Conservation (phyloP, 225 moss, liverwort and hornwort species). For the Neckera pumila region DNA sequence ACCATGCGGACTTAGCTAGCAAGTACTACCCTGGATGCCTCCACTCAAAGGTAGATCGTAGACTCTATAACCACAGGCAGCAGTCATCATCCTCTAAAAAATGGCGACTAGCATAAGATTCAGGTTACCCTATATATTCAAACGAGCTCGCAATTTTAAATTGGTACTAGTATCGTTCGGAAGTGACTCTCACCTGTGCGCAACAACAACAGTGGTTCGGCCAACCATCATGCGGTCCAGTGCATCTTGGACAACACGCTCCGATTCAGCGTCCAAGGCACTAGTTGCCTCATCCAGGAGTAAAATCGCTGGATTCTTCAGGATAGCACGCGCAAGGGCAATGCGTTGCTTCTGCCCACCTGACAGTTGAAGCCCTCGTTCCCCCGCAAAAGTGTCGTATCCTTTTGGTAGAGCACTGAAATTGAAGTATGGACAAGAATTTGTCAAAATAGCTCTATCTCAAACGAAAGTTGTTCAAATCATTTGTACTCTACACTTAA, state of each 20-base stretch:
- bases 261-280: conserved; percentile 57
- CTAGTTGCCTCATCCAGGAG: conserved; percentile 70
- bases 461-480: not conserved
- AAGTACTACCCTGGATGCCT: not conserved
- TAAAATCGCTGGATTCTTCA: conserved; percentile 58
- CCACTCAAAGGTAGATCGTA: not conserved
- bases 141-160: not conserved
- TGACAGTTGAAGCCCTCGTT: conserved; percentile 56
- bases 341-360: conserved; percentile 68
- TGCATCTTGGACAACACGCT: conserved; percentile 60
- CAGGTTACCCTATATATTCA: not conserved
- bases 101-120: not conserved
- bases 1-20: not conserved
- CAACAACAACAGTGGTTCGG: conserved; percentile 56
- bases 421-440: not conserved
- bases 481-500: not conserved
- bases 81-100: no score
- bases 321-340: conserved; percentile 56
- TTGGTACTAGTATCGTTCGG: not conserved
- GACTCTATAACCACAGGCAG: not conserved
- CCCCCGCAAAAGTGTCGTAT: conserved; percentile 50
- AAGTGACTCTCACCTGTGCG: conserved; percentile 30
- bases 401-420: conserved; percentile 43
- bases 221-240: conserved; percentile 48
- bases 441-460: not conserved